Percentiles rank a stretch among this genome's conserved stretches.
These are phyloP conservation scores for Hypomyces perniciosus DNA, from an alignment of 2,329 filamentous ascomycete genomes.

Conservation along the genomic window DNA sequence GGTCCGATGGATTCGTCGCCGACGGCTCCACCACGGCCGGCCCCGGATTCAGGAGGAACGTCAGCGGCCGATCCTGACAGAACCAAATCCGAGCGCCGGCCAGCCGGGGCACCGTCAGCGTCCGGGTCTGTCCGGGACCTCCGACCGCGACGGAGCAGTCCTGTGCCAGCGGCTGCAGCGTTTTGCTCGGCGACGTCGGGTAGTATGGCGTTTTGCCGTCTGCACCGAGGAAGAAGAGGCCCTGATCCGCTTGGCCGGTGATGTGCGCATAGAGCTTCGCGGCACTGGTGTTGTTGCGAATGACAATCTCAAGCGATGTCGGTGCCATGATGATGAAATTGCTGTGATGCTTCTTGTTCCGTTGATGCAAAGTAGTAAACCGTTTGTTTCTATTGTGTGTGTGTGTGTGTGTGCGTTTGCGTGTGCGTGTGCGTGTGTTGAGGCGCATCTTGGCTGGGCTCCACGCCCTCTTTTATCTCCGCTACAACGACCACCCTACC, in stretches of 20 bases:
- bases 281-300: constrained; percentile 61
- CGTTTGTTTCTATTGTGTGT: background rate
- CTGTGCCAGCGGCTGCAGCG: constrained; percentile 44
- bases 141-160: constrained; percentile 62
- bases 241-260: constrained; percentile 55
- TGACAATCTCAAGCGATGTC: constrained; percentile 48
- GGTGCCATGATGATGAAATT: constrained; percentile 12
- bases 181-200: constrained; percentile 50
- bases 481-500: background rate
- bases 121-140: constrained; percentile 51
- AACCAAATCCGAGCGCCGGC: constrained; percentile 71
- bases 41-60: constrained; percentile 65
- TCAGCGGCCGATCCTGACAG: constrained; percentile 52
- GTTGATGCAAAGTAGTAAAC: background rate
- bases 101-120: constrained; percentile 61
- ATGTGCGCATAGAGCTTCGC: constrained; percentile 59
- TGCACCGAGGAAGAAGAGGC: constrained; percentile 55
- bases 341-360: background rate
- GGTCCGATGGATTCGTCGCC: constrained; percentile 58
- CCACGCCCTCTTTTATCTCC: background rate
- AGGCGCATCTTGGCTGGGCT: background rate
- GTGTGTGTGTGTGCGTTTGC: background rate
- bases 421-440: background rate
- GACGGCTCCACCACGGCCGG: constrained; percentile 70
- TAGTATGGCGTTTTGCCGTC: constrained; percentile 63